Evolutionary conservation across 306 rosid genomes (phyloP).

Genomic region (Astragalus glycyphyllos): DNA sequence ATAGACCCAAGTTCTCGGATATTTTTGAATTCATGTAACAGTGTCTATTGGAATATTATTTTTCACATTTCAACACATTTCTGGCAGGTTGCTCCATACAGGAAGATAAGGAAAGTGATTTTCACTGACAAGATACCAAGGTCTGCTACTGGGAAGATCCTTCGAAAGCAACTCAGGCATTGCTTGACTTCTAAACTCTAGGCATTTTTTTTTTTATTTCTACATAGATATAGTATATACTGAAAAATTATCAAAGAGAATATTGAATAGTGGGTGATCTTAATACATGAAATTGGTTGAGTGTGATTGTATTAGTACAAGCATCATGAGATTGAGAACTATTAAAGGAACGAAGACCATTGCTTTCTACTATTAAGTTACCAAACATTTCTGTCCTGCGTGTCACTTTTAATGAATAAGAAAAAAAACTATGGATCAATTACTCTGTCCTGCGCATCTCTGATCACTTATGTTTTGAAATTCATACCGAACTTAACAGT

Average conservation of each 20-base stretch:
- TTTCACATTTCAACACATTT: constrained; percentile 2
- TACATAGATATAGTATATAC: background rate
- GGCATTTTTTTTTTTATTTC: background rate
- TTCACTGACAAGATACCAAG: constrained; percentile 72
- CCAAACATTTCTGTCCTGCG: background rate
- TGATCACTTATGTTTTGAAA: too few relatives aligned
- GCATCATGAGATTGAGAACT: constrained; percentile 1
- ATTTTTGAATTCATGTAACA: constrained; percentile 37
- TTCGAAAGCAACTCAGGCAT: constrained; percentile 62
- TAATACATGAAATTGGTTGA: constrained; percentile 5
- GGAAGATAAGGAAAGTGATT: constrained; percentile 77
- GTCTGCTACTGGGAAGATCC: constrained; percentile 87
- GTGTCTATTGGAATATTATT: constrained; percentile 9
- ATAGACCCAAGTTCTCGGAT: constrained; percentile 12
- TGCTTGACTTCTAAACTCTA: constrained; percentile 60
- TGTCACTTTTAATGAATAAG: background rate
- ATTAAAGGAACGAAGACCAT: background rate
- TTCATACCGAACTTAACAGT: too few relatives aligned
- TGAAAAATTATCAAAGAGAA: background rate
- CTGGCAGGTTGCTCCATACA: constrained; percentile 79
- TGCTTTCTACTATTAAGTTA: background rate
- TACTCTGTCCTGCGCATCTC: too few relatives aligned
- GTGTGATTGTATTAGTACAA: background rate
- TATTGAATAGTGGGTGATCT: background rate
- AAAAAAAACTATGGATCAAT: too few relatives aligned